Evolutionary conservation across 768 basidiomycete species (phyloP), one percentile per base, ranked within the genome.

Genomic region (Aureoboletus auriporus): DNA sequence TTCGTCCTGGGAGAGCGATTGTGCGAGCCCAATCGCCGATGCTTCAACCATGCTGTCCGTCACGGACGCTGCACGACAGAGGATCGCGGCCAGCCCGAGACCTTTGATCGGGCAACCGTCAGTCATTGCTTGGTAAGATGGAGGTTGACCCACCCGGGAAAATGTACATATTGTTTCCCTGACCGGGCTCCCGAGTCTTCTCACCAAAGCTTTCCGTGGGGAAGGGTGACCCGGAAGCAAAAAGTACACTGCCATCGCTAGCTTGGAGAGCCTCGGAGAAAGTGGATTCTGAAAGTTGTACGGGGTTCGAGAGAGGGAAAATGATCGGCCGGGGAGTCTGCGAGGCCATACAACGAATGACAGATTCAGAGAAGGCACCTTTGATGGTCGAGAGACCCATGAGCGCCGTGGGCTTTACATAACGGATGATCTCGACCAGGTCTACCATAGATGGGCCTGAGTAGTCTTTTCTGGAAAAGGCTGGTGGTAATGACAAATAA

Each of bases 141-240:
- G 27, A 23, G 11, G 11, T 5, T 2, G 13, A 59, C 68, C 13
- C 36, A 80, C 82, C 79, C 42, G 82, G 83, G 75, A 85, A 85
- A 60, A 87, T 86, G 65, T 87, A 89, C 89, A 93, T 93, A 68
- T 95, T 97, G 66, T 95, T 96, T 26, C 93, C 93, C 69, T 96
- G 94, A 20, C 90, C 89, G 2, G 93, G 83, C 54, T 84, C 83
- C 55, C 84, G 70, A 30, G 55, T 74, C 45, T 70, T 72, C 28
- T 82, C 83, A 31, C 75, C 66, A 69, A 74, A 85, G 47, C 68
- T 58, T 54, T 83, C 74, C 39, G 77, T 73, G 12, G 80, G 77
- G 79, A 93, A 96, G 4, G 93, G 93, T 29, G 86, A 89, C 4
- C 93, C 93, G 35, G 83, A 85, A 0, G 94, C 93, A 62, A 93